phyloP scores from a whole-genome alignment of 2,329 filamentous ascomycete species.

The Claviceps capensis region DNA sequence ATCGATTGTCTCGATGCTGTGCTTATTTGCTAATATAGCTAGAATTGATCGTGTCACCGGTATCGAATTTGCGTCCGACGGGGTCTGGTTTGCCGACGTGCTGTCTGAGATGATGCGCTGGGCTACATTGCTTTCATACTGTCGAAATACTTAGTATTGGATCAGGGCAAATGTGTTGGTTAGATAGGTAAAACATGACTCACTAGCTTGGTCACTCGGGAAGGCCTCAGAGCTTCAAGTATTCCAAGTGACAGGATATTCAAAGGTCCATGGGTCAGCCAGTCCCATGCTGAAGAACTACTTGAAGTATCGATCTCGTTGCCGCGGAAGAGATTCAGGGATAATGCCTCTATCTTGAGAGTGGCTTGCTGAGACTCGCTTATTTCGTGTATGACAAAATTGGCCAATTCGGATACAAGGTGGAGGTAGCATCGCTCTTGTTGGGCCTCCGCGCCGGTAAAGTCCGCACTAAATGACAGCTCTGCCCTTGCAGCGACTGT shows the following conservation, averaged over 20 bases:
- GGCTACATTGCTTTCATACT: slow-evolving; percentile 24
- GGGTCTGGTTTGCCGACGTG: slow-evolving; percentile 6
- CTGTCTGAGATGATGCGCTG: slow-evolving; percentile 21
- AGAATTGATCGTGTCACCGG: slow-evolving; percentile 23
- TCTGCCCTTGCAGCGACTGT: slow-evolving; percentile 7
- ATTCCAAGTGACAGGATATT: slow-evolving; percentile 26
- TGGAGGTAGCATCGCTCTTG: slow-evolving; percentile 23
- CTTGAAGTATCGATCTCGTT: slow-evolving; percentile 8
- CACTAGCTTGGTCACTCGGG: slow-evolving; percentile 21
- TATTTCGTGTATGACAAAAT: slow-evolving; percentile 23
- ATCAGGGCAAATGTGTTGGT: background rate
- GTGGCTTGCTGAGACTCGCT: slow-evolving; percentile 22
- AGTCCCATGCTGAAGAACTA: slow-evolving; percentile 14
- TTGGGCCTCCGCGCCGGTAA: slow-evolving; percentile 13
- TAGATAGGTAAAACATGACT: slow-evolving; percentile 4
- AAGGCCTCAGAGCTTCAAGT: slow-evolving; percentile 22
- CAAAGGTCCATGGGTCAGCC: slow-evolving; percentile 17
- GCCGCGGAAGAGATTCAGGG: slow-evolving; percentile 24
- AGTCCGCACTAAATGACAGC: slow-evolving; percentile 20
- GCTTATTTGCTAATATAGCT: slow-evolving; percentile 31
- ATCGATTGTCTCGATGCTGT: slow-evolving; percentile 21
- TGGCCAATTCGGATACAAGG: slow-evolving; percentile 21
- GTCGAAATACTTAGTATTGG: background rate
- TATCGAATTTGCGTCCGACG: slow-evolving; percentile 8
- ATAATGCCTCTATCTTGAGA: slow-evolving; percentile 19